Conservation (phyloP, 306 rosid genomes). For the Rosa rugosa region DNA sequence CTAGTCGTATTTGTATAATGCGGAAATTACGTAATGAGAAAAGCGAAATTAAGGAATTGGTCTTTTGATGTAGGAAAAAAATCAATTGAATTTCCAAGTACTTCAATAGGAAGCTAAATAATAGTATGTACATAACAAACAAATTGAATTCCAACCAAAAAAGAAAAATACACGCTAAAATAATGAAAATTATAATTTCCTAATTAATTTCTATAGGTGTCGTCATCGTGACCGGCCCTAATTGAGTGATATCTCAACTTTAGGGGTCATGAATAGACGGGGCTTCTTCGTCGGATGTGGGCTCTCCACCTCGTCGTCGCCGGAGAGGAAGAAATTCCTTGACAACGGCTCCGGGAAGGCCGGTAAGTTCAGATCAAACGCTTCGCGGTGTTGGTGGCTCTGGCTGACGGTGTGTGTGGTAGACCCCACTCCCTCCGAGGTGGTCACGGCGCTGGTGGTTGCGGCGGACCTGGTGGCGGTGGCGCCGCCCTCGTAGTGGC, state of each 20-base stretch:
- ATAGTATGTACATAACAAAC: constrained; percentile 37
- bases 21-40: not conserved
- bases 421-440: constrained; percentile 87
- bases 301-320: constrained; percentile 89
- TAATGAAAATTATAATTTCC: not conserved
- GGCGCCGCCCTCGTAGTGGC: constrained; percentile 87
- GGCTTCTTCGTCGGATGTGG: constrained; percentile 80
- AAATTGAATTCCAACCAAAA: not conserved
- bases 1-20: not conserved
- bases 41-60: not conserved
- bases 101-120: constrained; percentile 14
- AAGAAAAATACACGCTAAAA: constrained; percentile 1
- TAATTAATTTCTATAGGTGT: constrained; percentile 7
- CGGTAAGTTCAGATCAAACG: constrained; percentile 85
- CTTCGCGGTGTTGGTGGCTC: constrained; percentile 47
- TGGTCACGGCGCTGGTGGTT: constrained; percentile 47
- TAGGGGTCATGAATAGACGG: constrained; percentile 42
- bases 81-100: constrained; percentile 29
- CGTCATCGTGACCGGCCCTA: constrained; percentile 4
- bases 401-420: constrained; percentile 56
- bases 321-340: constrained; percentile 34
- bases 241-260: constrained; percentile 44
- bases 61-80: not conserved
- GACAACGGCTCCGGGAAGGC: constrained; percentile 70
- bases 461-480: constrained; percentile 13